phyloP scores from a whole-genome alignment of 75 land plant genomes.

The Pinus tabuliformis region DNA sequence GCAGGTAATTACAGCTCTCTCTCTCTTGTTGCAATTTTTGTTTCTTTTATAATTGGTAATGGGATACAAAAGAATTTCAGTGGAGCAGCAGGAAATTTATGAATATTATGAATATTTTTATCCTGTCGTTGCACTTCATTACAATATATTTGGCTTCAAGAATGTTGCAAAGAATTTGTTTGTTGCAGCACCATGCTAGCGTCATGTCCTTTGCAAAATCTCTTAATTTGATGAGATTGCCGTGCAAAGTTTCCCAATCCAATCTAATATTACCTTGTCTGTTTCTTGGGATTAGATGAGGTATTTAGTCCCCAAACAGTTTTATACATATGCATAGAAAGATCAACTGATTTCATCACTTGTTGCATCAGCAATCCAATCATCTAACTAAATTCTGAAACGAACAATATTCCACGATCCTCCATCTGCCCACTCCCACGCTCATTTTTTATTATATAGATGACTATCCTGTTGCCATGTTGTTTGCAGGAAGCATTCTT shows the following conservation, averaged over 20 bases:
- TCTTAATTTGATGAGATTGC: background rate
- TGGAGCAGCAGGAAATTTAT: background rate
- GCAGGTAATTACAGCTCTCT: conserved; percentile 39
- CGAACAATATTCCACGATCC: background rate
- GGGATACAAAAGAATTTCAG: background rate
- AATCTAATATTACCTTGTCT: background rate
- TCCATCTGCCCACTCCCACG: background rate
- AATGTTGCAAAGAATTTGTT: background rate
- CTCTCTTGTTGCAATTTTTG: background rate
- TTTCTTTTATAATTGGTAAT: background rate
- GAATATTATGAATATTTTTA: background rate
- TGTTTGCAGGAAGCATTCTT: background rate
- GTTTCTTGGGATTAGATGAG: background rate
- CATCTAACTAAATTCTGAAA: too few species aligned
- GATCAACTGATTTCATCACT: too few species aligned
- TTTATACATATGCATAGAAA: background rate
- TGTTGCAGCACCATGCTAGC: background rate
- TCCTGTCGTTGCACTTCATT: background rate
- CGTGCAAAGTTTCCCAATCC: background rate
- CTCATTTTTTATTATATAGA: background rate
- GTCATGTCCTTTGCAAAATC: background rate
- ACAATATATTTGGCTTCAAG: background rate
- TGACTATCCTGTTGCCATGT: background rate
- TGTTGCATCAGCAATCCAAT: too few species aligned
- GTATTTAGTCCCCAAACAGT: background rate